Base-by-base conservation (phyloP, 2,329 filamentous ascomycete species). In the Trichophyton simii region DNA sequence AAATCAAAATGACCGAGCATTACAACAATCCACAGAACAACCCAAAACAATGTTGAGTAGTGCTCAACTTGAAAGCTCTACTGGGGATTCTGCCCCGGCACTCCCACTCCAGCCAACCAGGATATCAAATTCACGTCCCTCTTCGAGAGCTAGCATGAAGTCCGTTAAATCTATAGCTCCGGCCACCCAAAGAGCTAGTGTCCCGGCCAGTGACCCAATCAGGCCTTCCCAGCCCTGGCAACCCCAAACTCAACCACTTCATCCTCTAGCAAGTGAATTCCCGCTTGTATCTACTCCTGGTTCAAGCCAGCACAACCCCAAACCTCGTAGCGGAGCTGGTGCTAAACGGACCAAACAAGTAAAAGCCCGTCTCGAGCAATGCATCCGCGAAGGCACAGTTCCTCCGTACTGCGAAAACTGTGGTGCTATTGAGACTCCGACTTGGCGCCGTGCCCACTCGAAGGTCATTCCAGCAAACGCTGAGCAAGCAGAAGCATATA, bases 381-480 rank as follows among this genome's bases (percentile, higher is more conserved):
- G 81, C 22, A 85, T 97, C 60, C 80, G 81, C n/a, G 84, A 84
- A 60, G 94, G 94, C 3, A 83, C 91, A 66, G 87, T 91, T 79
- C 94, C 94, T 0, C 87, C 87, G 0, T 97, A 87, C 69, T 99
- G 94, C 72, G 83, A 83, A 65, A 96, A 97, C 68, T 99, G 94
- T 68, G 94, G 94, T 4, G 88, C 91, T 5, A 95, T 99, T 62
- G 89, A 97, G 68, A 99, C 94, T 0, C 89, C 92, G 0, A 96
- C 92, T 0, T 99, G 94, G 94, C 86, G 94, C 63, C 94, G 92
- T 69, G 89, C 94, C 11, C 96, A 87, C 81, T 85, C 85, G n/a
- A 89, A 90, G 68, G 80, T 88, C 6, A 80, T 86, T 54, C 77
- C 83, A 15, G 91, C 89, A 0, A 80, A 81, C 36, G 89, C 90